phyloP scores from a whole-genome alignment of 192 early-diverging fungal species.

The Backusella australiensis region DNA sequence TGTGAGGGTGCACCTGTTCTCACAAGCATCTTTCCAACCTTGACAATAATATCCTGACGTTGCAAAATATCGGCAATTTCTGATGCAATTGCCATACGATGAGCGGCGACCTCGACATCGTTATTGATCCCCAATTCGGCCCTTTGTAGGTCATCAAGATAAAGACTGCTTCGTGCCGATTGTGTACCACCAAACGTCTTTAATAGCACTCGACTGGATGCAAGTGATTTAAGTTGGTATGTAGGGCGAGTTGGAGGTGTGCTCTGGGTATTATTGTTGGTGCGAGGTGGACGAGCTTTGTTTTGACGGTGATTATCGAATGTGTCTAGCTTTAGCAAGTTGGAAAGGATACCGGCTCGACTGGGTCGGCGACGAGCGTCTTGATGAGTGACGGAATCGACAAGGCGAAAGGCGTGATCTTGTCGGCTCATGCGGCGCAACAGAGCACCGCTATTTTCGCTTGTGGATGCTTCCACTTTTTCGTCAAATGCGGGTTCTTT shows the following conservation, averaged over 20 bases:
- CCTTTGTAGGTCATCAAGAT: constrained; percentile 24
- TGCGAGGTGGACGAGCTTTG: neutral
- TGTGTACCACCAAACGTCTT: constrained; percentile 13
- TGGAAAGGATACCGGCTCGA: constrained; percentile 42
- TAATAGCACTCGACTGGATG: constrained; percentile 3
- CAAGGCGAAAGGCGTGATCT: constrained; percentile 27
- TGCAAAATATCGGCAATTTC: constrained; percentile 43
- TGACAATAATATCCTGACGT: constrained; percentile 48
- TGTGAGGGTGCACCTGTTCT: constrained; percentile 52
- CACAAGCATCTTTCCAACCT: constrained; percentile 46
- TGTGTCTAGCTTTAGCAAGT: constrained; percentile 42
- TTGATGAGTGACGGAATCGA: constrained; percentile 19
- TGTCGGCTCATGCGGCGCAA: constrained; percentile 7
- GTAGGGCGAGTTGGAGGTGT: neutral
- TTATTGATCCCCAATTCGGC: constrained; percentile 17
- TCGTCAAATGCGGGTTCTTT: neutral
- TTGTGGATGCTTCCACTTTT: neutral
- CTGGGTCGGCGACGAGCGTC: constrained; percentile 16
- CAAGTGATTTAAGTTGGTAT: constrained; percentile 4
- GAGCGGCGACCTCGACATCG: constrained; percentile 11
- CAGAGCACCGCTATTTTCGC: neutral
- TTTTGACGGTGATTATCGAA: constrained; percentile 19
- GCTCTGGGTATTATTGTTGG: neutral
- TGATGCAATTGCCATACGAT: constrained; percentile 30
- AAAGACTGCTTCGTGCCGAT: constrained; percentile 16